Conservation (phyloP, 257 asterid species). For the Solanum sitiens region DNA sequence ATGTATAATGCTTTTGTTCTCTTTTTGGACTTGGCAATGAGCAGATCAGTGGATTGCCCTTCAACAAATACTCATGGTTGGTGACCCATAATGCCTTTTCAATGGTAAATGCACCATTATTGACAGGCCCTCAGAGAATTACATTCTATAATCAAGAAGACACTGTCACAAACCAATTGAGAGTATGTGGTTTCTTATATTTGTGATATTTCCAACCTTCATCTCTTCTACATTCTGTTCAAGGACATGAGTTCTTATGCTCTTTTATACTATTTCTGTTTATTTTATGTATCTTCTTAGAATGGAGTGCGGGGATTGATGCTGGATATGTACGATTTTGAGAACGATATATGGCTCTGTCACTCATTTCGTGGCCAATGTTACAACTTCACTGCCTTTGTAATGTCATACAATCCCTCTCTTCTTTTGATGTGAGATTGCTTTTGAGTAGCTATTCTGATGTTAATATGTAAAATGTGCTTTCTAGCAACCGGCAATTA, state of each 20-base stretch:
- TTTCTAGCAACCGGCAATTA: slow-evolving; percentile 62
- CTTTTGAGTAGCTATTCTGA: slow-evolving; percentile 8
- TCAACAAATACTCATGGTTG: slow-evolving; percentile 93
- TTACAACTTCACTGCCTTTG: slow-evolving; percentile 93
- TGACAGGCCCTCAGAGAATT: slow-evolving; percentile 69
- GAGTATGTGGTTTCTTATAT: slow-evolving; percentile 27
- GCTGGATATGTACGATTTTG: slow-evolving; percentile 98
- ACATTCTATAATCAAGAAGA: slow-evolving; percentile 97
- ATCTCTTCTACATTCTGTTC: not conserved
- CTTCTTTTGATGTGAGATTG: not conserved
- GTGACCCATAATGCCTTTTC: slow-evolving; percentile 93
- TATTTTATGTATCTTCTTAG: slow-evolving; percentile 24
- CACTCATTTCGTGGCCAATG: slow-evolving; percentile 93
- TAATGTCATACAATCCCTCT: slow-evolving; percentile 18
- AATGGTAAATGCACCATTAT: slow-evolving; percentile 68
- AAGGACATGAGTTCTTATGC: not conserved
- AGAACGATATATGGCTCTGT: slow-evolving; percentile 93
- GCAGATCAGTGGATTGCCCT: slow-evolving; percentile 78
- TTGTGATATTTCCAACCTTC: not conserved
- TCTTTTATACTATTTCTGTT: not conserved
- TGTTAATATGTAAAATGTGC: not conserved
- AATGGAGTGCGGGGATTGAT: slow-evolving; percentile 98
- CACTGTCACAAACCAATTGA: slow-evolving; percentile 80
- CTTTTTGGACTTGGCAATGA: not conserved
- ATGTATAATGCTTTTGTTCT: not conserved